These are phyloP conservation scores for Pythium utonaiense DNA, from an alignment of 352 stramenopile species.

Conservation along the genomic window DNA sequence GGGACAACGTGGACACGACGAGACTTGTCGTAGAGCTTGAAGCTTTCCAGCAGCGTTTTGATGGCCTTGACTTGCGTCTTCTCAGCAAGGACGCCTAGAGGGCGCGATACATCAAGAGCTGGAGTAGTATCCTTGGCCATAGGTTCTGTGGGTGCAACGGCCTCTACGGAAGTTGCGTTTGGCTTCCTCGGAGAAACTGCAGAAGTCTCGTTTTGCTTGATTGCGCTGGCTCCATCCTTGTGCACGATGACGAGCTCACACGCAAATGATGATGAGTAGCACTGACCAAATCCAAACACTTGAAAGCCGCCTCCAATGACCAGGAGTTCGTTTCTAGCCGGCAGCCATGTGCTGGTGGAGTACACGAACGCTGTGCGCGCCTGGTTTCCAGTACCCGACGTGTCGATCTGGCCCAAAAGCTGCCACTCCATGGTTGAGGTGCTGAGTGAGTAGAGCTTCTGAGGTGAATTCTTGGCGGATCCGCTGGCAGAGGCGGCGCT, in stretches of 20 bases:
- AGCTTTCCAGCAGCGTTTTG: slow-evolving; percentile 72
- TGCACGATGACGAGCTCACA: slow-evolving; percentile 43
- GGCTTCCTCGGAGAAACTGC: not conserved
- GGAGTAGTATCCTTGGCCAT: not conserved
- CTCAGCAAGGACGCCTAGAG: slow-evolving; percentile 33
- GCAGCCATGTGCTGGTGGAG: slow-evolving; percentile 51
- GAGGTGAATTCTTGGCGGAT: slow-evolving; percentile 20
- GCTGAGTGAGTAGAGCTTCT: slow-evolving; percentile 57
- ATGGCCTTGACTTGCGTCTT: slow-evolving; percentile 72
- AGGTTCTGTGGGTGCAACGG: not conserved
- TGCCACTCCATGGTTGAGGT: slow-evolving; percentile 44
- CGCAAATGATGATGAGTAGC: slow-evolving; percentile 65
- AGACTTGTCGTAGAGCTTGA: slow-evolving; percentile 72
- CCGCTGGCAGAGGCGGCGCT: slow-evolving; percentile 24
- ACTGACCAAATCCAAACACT: slow-evolving; percentile 81
- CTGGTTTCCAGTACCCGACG: slow-evolving; percentile 34
- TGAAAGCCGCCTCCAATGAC: slow-evolving; percentile 77
- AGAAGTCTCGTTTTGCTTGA: not conserved
- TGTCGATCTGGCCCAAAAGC: slow-evolving; percentile 33
- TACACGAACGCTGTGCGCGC: slow-evolving; percentile 49
- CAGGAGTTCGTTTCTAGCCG: slow-evolving; percentile 29
- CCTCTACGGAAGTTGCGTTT: not conserved
- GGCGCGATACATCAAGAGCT: not conserved
- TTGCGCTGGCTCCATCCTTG: slow-evolving; percentile 11
- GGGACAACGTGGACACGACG: slow-evolving; percentile 59